Conservation (phyloP, 306 rosid genomes). For the Quercus berberidifolia region DNA sequence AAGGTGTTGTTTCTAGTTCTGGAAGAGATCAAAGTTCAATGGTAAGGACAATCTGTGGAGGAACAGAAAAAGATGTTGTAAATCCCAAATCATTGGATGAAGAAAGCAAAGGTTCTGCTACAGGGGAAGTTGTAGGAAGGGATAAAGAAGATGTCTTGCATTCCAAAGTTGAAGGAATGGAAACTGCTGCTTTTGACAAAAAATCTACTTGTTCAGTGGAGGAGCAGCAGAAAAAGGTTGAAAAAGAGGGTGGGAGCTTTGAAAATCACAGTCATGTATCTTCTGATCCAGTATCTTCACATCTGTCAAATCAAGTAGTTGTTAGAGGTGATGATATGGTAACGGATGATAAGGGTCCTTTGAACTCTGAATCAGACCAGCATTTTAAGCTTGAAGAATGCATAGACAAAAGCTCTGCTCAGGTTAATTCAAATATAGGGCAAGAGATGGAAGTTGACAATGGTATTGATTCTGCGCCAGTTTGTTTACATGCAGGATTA, state of each 20-base stretch:
- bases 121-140: slow-evolving; percentile 21
- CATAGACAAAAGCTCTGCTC: slow-evolving; percentile 3
- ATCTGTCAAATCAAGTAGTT: slow-evolving; percentile 18
- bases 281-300: slow-evolving; percentile 10
- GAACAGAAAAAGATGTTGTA: slow-evolving; percentile 1
- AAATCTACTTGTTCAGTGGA: slow-evolving; percentile 23
- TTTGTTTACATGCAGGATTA: too few relatives aligned
- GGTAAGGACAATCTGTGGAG: not conserved
- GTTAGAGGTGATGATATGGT: slow-evolving; percentile 26
- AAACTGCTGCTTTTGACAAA: slow-evolving; percentile 7
- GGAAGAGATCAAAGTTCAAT: not conserved
- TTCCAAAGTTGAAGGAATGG: slow-evolving; percentile 17
- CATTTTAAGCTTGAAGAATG: slow-evolving; percentile 4
- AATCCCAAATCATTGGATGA: slow-evolving; percentile 24
- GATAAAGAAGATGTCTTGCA: slow-evolving; percentile 6
- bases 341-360: slow-evolving; percentile 4
- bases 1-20: not conserved
- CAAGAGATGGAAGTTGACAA: slow-evolving; percentile 28
- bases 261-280: slow-evolving; percentile 6
- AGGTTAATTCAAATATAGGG: slow-evolving; percentile 9
- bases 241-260: slow-evolving; percentile 11
- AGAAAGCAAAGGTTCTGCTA: slow-evolving; percentile 20
- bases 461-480: too few relatives aligned
- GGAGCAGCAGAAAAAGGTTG: slow-evolving; percentile 29
- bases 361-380: slow-evolving; percentile 25